Percentiles rank a stretch among this genome's conserved stretches.
Conservation (phyloP, 73 alveolate species). For the Diophrys appendiculata region DNA sequence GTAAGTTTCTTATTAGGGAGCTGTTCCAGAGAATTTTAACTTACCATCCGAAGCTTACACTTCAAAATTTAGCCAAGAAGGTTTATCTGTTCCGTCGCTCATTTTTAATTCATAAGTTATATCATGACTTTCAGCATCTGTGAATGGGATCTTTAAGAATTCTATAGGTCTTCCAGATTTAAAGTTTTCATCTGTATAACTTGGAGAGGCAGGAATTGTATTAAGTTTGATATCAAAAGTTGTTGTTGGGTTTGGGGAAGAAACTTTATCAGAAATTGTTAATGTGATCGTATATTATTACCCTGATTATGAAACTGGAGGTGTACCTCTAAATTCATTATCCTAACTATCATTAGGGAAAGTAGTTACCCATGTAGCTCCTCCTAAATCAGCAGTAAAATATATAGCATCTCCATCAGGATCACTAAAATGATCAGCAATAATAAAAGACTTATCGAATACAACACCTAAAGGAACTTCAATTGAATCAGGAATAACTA, state of each 20-base stretch:
- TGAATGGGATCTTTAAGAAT: not conserved
- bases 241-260: not conserved
- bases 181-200: conserved; percentile 1
- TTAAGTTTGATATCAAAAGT: conserved; percentile 5
- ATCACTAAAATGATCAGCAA: not conserved
- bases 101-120: too few species aligned
- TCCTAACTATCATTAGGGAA: not conserved
- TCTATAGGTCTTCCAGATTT: not conserved
- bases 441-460: not conserved
- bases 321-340: not conserved
- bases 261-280: not conserved
- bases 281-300: not conserved
- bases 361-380: not conserved
- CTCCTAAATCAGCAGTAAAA: not conserved
- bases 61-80: not conserved
- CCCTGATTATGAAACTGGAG: not conserved
- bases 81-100: not conserved
- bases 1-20: not conserved
- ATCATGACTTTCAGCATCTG: not conserved
- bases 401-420: conserved; percentile 5
- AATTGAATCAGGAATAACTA: not conserved
- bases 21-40: not conserved
- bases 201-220: conserved; percentile 10
- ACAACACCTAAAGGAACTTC: not conserved
- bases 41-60: not conserved